Conservation (phyloP, 202 grass and related monocot species). For the Carex sylvatica region DNA sequence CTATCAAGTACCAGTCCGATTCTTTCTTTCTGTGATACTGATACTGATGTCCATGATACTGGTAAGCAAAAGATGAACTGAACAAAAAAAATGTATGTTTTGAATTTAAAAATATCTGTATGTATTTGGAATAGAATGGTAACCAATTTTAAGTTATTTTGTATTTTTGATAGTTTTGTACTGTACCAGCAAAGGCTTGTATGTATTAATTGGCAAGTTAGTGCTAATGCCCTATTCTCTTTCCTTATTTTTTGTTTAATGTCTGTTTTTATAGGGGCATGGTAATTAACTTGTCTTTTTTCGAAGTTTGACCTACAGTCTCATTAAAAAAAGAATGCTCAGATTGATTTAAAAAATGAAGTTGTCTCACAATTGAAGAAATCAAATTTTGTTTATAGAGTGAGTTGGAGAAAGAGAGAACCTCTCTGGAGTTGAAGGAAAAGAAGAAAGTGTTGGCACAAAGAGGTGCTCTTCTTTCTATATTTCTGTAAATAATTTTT, state of each 20-base stretch:
- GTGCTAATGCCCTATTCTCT: slow-evolving; percentile 18
- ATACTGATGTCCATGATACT: too few species aligned
- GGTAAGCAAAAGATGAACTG: too few species aligned
- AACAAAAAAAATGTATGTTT: too few species aligned
- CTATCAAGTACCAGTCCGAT: too few species aligned
- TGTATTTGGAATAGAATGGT: too few species aligned
- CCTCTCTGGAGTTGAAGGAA: slow-evolving; percentile 19
- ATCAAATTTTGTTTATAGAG: slow-evolving; percentile 40
- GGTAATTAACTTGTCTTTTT: neutral
- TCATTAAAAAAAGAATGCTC: slow-evolving; percentile 14
- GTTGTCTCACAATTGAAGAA: neutral
- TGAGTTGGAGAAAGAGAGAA: slow-evolving; percentile 94
- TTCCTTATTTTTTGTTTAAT: slow-evolving; percentile 10
- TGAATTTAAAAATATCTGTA: too few species aligned
- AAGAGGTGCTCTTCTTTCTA: too few species aligned
- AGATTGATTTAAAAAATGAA: neutral
- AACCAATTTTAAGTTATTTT: too few species aligned
- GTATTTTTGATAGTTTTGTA: neutral
- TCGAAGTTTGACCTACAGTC: neutral
- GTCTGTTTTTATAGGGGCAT: neutral
- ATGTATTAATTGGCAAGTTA: neutral
- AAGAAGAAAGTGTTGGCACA: too few species aligned
- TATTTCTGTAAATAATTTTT: too few species aligned
- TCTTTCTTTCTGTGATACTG: too few species aligned
- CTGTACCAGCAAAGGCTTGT: neutral